A percentile compares a stretch with the other conserved stretches of the same genome.
phyloP scores from a whole-genome alignment of 352 stramenopile genomes.

The Aphanomyces stellatus region DNA sequence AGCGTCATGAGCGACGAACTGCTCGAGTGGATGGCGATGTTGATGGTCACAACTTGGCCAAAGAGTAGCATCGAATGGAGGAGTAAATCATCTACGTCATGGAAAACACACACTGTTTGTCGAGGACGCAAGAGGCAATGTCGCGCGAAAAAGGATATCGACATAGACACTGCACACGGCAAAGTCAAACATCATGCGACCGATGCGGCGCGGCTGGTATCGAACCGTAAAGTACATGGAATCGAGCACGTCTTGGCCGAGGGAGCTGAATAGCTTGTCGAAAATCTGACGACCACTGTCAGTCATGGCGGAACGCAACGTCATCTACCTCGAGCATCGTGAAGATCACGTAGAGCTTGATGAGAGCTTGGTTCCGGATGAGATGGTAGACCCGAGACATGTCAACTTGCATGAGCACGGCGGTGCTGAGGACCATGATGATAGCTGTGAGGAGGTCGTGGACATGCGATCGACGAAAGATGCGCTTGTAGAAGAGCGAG shows the following conservation, averaged over 20 bases:
- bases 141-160: slow-evolving; percentile 32
- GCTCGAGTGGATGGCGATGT: slow-evolving; percentile 94
- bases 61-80: slow-evolving; percentile 94
- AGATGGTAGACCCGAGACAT: slow-evolving; percentile 98
- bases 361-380: slow-evolving; percentile 96
- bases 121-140: neutral
- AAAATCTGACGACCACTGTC: slow-evolving; percentile 67
- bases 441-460: slow-evolving; percentile 89
- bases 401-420: slow-evolving; percentile 78
- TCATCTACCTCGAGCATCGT: slow-evolving; percentile 92
- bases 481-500: slow-evolving; percentile 55
- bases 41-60: slow-evolving; percentile 95
- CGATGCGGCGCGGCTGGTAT: slow-evolving; percentile 61
- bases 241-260: slow-evolving; percentile 96
- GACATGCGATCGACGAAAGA: slow-evolving; percentile 81
- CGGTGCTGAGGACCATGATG: slow-evolving; percentile 72
- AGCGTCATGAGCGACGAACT: slow-evolving; percentile 92
- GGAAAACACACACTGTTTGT: slow-evolving; percentile 11
- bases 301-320: too few species aligned
- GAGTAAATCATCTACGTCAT: slow-evolving; percentile 33
- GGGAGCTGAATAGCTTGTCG: slow-evolving; percentile 92
- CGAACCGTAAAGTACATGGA: slow-evolving; percentile 87
- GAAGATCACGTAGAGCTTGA: slow-evolving; percentile 98
- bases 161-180: slow-evolving; percentile 67
- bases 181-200: slow-evolving; percentile 72